phyloP scores from a whole-genome alignment of 768 basidiomycete genomes.

The Amanita inopinata region DNA sequence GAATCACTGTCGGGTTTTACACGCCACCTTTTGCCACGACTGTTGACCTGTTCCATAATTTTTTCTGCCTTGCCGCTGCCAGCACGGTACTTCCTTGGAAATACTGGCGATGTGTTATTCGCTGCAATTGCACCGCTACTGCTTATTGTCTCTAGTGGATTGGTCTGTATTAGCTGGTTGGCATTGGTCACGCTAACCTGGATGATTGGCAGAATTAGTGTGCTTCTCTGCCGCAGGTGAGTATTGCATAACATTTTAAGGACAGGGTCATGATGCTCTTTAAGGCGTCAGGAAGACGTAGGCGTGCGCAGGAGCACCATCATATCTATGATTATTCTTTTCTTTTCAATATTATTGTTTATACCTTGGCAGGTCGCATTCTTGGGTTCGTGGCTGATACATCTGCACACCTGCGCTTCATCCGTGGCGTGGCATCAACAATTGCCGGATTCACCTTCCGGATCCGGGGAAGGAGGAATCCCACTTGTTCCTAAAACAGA shows the following conservation, averaged over 20 bases:
- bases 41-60: constrained; percentile 34
- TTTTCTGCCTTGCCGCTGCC: constrained; percentile 50
- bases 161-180: constrained; percentile 56
- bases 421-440: constrained; percentile 14
- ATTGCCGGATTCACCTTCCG: constrained; percentile 15
- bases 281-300: constrained; percentile 24
- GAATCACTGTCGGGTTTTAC: constrained; percentile 40
- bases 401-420: constrained; percentile 54
- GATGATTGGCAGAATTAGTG: constrained; percentile 27
- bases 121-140: constrained; percentile 46
- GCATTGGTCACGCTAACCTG: constrained; percentile 39
- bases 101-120: constrained; percentile 37
- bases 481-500: constrained; percentile 2
- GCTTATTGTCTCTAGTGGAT: constrained; percentile 50
- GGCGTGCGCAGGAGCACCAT: constrained; percentile 38
- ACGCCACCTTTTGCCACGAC: constrained; percentile 24
- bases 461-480: constrained; percentile 6
- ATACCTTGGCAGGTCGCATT: constrained; percentile 93
- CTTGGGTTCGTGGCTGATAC: constrained; percentile 75
- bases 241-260: constrained; percentile 12
- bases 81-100: constrained; percentile 48
- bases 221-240: constrained; percentile 26
- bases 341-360: constrained; percentile 57
- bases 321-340: constrained; percentile 50
- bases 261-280: constrained; percentile 1